Base-by-base conservation (phyloP, 148 eudicot species). In the Diospyros lotus region DNA sequence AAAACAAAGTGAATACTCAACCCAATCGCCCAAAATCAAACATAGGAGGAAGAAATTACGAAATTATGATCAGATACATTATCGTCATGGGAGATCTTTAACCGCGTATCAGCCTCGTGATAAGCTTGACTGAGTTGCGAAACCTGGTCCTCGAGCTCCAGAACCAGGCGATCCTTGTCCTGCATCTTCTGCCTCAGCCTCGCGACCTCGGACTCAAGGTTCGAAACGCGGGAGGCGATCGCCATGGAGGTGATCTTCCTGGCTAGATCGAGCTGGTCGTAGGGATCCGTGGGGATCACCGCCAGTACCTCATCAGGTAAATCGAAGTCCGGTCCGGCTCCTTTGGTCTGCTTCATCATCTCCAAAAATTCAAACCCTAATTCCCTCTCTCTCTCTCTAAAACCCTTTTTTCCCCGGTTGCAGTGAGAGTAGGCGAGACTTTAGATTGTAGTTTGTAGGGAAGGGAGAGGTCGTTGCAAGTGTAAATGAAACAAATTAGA, bases 201-300 rank as follows among this genome's bases (percentile, higher is more conserved):
- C 45, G 45, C 80, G 1, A 84, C 76, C 56, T 95, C 98, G 4
- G 87, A 44, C 75, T 95, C 98, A 11, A 95, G 88, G n/a, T 86
- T 90, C 13, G 97, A 87, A 10, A 95, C 94, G 14, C 98, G 89
- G 4, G 98, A 89, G 0, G 97, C 97, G 63, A 95, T 89, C 11
- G 97, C 98, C 94, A 95, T 90, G 45, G 98, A 95, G 6, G 98
- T 95, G 51, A 95, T 91, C 82, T 95, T 95, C 4, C 98, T 84
- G 1, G 98, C 98, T 15, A 94, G 89, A 80, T 94, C 98, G 18
- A 94, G 86, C 85, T 94, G 98, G 39, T 94, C 97, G 71, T 86
- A 89, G 0, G 98, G 96, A 80, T 94, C 97, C 6, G 91, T 88
- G 0, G 98, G 98, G 8, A 94, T 94, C 59, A 92, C 96, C 67